Percentiles rank a stretch among this genome's conserved stretches.
phyloP scores from a whole-genome alignment of 805 yeast species.

The Saitoella complicata region DNA sequence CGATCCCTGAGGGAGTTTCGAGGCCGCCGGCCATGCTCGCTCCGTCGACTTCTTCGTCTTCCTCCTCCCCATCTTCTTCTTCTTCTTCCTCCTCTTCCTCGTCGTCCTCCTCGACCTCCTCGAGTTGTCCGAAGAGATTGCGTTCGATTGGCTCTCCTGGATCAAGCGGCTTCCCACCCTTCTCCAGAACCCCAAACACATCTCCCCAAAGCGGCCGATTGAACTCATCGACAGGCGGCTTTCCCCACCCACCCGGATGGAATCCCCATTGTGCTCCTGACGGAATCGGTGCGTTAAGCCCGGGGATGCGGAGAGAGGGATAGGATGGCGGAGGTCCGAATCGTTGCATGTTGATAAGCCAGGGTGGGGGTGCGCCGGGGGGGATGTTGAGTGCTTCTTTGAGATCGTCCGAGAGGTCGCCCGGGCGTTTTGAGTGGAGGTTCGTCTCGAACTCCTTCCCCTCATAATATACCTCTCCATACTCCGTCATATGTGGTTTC shows the following conservation, averaged over 20 bases:
- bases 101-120: constrained; percentile 18
- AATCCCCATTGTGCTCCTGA: constrained; percentile 26
- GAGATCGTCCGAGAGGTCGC: constrained; percentile 45
- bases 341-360: constrained; percentile 54
- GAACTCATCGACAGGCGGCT: constrained; percentile 22
- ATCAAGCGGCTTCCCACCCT: constrained; percentile 1
- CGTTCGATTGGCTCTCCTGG: not conserved
- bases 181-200: constrained; percentile 16
- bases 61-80: constrained; percentile 20
- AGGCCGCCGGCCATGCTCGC: constrained; percentile 19
- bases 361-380: constrained; percentile 51
- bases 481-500: constrained; percentile 50
- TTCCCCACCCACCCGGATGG: constrained; percentile 26
- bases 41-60: constrained; percentile 3
- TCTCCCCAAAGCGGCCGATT: constrained; percentile 24
- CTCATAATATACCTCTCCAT: constrained; percentile 70
- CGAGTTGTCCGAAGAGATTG: constrained; percentile 7
- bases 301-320: constrained; percentile 45
- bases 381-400: constrained; percentile 53
- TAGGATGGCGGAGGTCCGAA: constrained; percentile 78
- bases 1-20: constrained; percentile 16
- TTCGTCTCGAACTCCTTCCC: constrained; percentile 42
- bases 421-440: constrained; percentile 40
- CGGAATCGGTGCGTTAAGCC: constrained; percentile 29
- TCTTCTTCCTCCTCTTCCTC: constrained; percentile 26